Percentiles rank a stretch among this genome's conserved stretches.
phyloP scores from a whole-genome alignment of 1,284 basidiomycete species.

The Austroboletus novae-zelandiae region DNA sequence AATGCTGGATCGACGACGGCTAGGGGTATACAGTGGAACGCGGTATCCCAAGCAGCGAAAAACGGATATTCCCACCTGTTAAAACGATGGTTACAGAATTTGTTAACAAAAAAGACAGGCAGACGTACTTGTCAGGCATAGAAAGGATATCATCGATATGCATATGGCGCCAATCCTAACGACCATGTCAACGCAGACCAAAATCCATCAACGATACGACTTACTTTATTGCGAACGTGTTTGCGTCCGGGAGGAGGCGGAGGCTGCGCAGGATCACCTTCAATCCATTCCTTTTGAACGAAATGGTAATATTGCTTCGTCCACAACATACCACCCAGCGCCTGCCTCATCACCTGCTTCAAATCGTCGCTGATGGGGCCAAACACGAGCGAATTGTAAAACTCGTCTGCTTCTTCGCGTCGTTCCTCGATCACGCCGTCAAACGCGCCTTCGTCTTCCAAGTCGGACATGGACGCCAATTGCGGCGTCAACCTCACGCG shows the following conservation, averaged over 20 bases:
- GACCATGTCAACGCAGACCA: slow-evolving; percentile 1
- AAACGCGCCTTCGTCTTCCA: slow-evolving; percentile 89
- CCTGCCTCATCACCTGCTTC: slow-evolving; percentile 95
- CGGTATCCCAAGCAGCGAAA: slow-evolving; percentile 94
- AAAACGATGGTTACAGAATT: background rate
- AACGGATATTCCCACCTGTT: slow-evolving; percentile 94
- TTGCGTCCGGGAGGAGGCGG: slow-evolving; percentile 91
- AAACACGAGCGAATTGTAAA: slow-evolving; percentile 80
- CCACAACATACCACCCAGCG: slow-evolving; percentile 98
- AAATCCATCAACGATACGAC: background rate
- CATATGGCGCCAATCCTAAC: slow-evolving; percentile 90
- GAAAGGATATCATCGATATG: slow-evolving; percentile 94
- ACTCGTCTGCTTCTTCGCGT: slow-evolving; percentile 92
- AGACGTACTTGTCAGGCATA: slow-evolving; percentile 91
- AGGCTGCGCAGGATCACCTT: slow-evolving; percentile 93
- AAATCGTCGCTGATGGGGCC: slow-evolving; percentile 90
- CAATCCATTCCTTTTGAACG: slow-evolving; percentile 94
- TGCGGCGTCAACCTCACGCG: slow-evolving; percentile 89
- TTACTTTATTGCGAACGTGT: slow-evolving; percentile 77
- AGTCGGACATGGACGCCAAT: slow-evolving; percentile 67
- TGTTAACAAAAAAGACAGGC: background rate
- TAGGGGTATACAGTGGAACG: slow-evolving; percentile 97
- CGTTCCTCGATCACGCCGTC: slow-evolving; percentile 89
- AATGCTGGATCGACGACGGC: slow-evolving; percentile 94
- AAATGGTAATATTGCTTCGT: slow-evolving; percentile 98